These are phyloP conservation scores for Golubevia pallescens DNA, from an alignment of 1,284 basidiomycete genomes.

Conservation along the genomic window DNA sequence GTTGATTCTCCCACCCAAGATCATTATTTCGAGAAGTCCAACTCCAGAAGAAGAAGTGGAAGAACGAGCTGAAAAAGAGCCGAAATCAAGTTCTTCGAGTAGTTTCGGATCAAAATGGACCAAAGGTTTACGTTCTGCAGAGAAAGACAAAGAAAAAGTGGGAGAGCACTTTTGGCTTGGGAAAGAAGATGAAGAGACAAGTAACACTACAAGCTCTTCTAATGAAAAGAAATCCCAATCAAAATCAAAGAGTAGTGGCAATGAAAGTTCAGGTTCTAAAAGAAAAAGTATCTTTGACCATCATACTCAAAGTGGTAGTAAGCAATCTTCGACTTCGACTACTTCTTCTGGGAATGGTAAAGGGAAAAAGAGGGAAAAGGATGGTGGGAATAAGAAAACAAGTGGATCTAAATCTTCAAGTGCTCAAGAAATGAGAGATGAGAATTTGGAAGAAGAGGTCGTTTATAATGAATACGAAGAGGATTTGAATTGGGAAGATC, in stretches of 20 bases:
- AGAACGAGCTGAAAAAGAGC: background rate
- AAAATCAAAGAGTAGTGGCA: too few species aligned
- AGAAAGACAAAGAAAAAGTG: background rate
- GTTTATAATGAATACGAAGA: background rate
- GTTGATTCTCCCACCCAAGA: background rate
- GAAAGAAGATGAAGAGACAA: background rate
- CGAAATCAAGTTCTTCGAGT: background rate
- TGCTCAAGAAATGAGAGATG: background rate
- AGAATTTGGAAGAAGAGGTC: background rate
- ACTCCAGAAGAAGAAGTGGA: background rate
- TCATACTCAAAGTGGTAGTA: background rate
- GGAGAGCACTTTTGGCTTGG: background rate
- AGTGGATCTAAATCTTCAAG: background rate
- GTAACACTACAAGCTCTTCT: too few species aligned
- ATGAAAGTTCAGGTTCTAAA: background rate
- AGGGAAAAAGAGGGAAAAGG: background rate
- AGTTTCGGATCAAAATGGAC: background rate
- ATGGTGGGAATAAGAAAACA: background rate
- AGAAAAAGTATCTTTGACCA: background rate
- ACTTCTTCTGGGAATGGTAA: background rate
- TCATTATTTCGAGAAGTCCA: background rate
- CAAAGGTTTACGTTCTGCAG: background rate
- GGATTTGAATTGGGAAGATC: background rate
- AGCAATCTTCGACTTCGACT: too few species aligned
- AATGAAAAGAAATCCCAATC: background rate